Evolutionary conservation across 495 filamentous ascomycete species (phyloP).

Genomic region (Penicillium psychrofluorescens): DNA sequence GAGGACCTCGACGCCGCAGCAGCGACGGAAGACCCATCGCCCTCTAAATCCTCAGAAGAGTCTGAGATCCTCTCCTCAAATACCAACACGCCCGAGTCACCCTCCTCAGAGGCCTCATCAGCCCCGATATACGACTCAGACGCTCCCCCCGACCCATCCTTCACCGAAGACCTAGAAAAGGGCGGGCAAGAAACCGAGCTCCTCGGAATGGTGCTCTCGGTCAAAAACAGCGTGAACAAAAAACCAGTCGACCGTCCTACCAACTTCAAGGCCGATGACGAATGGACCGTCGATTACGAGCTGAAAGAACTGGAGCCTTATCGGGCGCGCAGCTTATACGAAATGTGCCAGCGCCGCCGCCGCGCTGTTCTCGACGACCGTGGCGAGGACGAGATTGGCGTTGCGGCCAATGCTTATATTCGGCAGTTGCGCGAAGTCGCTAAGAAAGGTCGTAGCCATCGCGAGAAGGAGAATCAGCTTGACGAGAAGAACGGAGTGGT

Average conservation of each 20-base stretch:
- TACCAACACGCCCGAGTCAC: no score
- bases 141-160: not conserved
- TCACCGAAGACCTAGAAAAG: not conserved
- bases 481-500: conserved; percentile 32
- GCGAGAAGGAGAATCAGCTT: conserved; percentile 38
- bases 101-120: no score
- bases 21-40: not conserved
- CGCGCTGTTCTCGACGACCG: conserved; percentile 29
- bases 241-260: conserved; percentile 52
- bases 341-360: conserved; percentile 43
- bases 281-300: conserved; percentile 73
- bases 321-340: conserved; percentile 41
- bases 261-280: conserved; percentile 39
- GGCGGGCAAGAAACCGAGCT: conserved; percentile 21
- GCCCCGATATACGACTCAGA: not conserved
- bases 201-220: conserved; percentile 59
- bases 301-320: conserved; percentile 46
- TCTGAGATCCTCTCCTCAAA: no score
- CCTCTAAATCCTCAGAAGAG: not conserved
- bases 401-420: conserved; percentile 29
- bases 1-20: not conserved
- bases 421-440: conserved; percentile 33
- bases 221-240: conserved; percentile 69
- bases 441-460: conserved; percentile 38
- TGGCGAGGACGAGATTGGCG: conserved; percentile 27